Evolutionary conservation across 768 basidiomycete genomes (phyloP), one percentile per base, ranked within the genome.

Genomic region (Suillus subaureus): DNA sequence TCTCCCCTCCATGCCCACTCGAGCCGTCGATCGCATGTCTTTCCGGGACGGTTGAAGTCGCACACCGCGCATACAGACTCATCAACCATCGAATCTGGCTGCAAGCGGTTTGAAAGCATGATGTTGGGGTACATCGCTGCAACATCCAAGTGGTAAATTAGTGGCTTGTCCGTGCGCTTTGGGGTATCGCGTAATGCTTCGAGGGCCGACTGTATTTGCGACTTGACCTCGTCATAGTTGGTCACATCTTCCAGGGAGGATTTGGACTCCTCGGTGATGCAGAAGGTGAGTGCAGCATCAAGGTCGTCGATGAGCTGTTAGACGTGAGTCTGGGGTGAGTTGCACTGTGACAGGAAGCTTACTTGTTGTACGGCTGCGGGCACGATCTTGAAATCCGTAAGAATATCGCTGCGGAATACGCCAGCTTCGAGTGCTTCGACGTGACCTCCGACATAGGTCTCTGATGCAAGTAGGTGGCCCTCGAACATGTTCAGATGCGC

Each of bases 111-210:
- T 21, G 96, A 98, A 82, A 99, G 90, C 97, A 99, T 99, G 87
- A 99, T 99, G 78, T 99, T 99, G 64, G 97, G 97, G 76, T 99
- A 99, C 97, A 99, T 99, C 68, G 97, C 97, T 3, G 97, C 97
- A 68, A 99, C 97, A 72, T 99, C 97, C 72, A 99, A 79, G 77
- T 99, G 97, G 79, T 99, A 99, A 73, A 99, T 99, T 68, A 99
- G 87, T 0, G 97, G 97, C 15, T 89, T 92, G 80, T 99, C 96
- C 51, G 83, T 82, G 16, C 97, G 93, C 62, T 89, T 85, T 0
- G 97, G 97, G 66, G 91, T 88, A 79, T 99, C 96, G 33, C 94
- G 94, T 84, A 99, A 91, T 68, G 88, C 75, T 74, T 97, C 95
- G 35, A 99, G 88, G 55, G 90, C 88, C 0, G 81, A 74, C 67